Evolutionary conservation across 768 basidiomycete species (phyloP).

Genomic region (Sutorius australiensis): DNA sequence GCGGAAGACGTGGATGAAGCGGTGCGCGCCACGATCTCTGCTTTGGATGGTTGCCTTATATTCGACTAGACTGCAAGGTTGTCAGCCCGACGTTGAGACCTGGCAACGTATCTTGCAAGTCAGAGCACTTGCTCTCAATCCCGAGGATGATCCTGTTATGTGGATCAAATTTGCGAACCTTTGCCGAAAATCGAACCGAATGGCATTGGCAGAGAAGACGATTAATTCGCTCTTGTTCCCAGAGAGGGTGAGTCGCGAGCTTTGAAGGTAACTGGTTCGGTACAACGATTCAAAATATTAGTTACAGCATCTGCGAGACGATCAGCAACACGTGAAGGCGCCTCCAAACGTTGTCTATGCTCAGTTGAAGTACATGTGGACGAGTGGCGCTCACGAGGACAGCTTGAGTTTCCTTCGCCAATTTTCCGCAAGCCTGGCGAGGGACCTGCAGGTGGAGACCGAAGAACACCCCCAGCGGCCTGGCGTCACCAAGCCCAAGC

Average conservation of each 20-base stretch:
- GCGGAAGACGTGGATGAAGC: slow-evolving; percentile 95
- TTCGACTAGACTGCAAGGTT: slow-evolving; percentile 73
- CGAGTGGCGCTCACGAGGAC: slow-evolving; percentile 70
- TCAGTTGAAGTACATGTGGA: slow-evolving; percentile 95
- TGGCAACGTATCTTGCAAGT: slow-evolving; percentile 99
- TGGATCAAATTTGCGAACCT: slow-evolving; percentile 99
- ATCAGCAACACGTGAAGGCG: slow-evolving; percentile 60
- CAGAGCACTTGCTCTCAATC: slow-evolving; percentile 86
- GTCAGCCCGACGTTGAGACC: slow-evolving; percentile 97
- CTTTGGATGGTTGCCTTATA: neutral
- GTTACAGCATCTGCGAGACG: slow-evolving; percentile 47
- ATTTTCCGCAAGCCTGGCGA: slow-evolving; percentile 72
- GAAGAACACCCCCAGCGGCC: slow-evolving; percentile 49
- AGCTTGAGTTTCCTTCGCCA: slow-evolving; percentile 79
- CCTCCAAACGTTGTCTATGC: slow-evolving; percentile 96
- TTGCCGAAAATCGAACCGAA: slow-evolving; percentile 91
- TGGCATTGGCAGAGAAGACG: slow-evolving; percentile 95
- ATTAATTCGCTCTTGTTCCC: slow-evolving; percentile 86
- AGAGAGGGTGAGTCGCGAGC: slow-evolving; percentile 47
- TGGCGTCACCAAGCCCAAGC: slow-evolving; percentile 55
- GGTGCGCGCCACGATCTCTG: slow-evolving; percentile 42
- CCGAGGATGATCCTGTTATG: slow-evolving; percentile 92
- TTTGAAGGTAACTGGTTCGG: neutral
- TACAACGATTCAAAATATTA: slow-evolving; percentile 14
- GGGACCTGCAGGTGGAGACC: slow-evolving; percentile 66